Evolutionary conservation across 495 filamentous ascomycete species (phyloP).

Genomic region (Tuber microsphaerosporum): DNA sequence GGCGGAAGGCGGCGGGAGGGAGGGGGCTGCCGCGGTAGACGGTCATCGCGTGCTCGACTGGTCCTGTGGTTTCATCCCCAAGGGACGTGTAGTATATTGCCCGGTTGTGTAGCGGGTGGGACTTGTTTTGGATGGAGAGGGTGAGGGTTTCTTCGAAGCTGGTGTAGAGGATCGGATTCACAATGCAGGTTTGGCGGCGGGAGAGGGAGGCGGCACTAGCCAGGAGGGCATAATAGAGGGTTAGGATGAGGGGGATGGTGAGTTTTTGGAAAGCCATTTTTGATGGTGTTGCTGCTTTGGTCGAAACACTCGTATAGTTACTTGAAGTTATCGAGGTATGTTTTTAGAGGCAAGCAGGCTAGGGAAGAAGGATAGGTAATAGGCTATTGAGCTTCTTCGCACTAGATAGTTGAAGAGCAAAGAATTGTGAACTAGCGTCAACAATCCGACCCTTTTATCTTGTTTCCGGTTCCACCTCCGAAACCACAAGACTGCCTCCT

Average conservation of each 20-base stretch:
- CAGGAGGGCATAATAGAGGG: background rate
- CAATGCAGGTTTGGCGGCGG: background rate
- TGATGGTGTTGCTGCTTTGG: background rate
- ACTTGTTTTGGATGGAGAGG: background rate
- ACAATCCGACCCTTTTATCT: background rate
- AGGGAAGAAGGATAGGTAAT: background rate
- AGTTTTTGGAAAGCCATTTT: background rate
- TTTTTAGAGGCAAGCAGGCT: background rate
- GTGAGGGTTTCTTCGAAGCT: constrained; percentile 1
- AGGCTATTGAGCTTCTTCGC: background rate
- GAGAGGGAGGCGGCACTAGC: background rate
- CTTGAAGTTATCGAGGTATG: background rate
- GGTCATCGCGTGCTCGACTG: background rate
- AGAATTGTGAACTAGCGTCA: background rate
- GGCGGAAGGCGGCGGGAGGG: background rate
- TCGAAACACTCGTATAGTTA: background rate
- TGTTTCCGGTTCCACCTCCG: background rate
- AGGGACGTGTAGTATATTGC: background rate
- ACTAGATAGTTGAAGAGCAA: background rate
- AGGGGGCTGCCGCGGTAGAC: background rate
- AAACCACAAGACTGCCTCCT: background rate
- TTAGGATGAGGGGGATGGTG: background rate
- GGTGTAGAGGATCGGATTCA: background rate
- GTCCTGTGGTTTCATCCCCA: background rate
- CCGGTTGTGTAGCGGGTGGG: background rate